Conservation (phyloP, 495 filamentous ascomycete genomes). For the Clavariopsis aquatica region DNA sequence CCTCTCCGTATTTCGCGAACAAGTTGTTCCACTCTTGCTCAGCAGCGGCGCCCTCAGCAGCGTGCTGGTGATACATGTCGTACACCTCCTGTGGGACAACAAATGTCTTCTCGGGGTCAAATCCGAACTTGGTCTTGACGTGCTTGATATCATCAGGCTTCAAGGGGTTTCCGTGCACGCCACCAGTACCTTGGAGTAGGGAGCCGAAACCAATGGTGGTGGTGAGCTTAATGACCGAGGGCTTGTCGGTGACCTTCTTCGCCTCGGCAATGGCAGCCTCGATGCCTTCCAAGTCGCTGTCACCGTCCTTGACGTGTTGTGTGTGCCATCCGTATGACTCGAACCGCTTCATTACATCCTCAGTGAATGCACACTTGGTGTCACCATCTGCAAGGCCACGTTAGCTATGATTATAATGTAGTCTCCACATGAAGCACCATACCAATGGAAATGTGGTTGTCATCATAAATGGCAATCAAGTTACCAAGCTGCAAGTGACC, state of each 20-base stretch:
- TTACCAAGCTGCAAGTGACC: conserved; percentile 98
- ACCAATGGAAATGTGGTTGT: conserved; percentile 97
- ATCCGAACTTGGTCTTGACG: conserved; percentile 92
- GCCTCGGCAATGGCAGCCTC: conserved; percentile 83
- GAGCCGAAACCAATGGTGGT: conserved; percentile 99
- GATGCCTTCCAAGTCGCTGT: conserved; percentile 84
- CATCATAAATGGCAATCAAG: conserved; percentile 94
- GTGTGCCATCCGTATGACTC: conserved; percentile 98
- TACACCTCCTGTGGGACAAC: conserved; percentile 94
- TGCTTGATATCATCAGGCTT: conserved; percentile 90
- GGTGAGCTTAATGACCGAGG: conserved; percentile 92
- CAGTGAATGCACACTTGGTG: conserved; percentile 93
- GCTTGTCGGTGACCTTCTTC: conserved; percentile 91
- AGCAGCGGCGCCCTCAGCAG: conserved; percentile 78
- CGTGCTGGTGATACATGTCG: conserved; percentile 80
- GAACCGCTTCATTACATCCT: conserved; percentile 94
- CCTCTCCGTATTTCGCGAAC: conserved; percentile 76
- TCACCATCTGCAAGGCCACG: conserved; percentile 67
- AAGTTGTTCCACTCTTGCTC: conserved; percentile 97
- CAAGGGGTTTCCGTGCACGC: conserved; percentile 92
- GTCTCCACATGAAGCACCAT: conserved; percentile 34
- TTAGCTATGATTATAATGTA: conserved; percentile 34
- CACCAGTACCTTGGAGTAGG: conserved; percentile 85
- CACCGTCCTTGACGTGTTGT: conserved; percentile 82
- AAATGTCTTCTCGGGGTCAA: conserved; percentile 92